These are phyloP conservation scores for Sutorius eximius DNA, from an alignment of 1,284 basidiomycete species.

Conservation along the genomic window DNA sequence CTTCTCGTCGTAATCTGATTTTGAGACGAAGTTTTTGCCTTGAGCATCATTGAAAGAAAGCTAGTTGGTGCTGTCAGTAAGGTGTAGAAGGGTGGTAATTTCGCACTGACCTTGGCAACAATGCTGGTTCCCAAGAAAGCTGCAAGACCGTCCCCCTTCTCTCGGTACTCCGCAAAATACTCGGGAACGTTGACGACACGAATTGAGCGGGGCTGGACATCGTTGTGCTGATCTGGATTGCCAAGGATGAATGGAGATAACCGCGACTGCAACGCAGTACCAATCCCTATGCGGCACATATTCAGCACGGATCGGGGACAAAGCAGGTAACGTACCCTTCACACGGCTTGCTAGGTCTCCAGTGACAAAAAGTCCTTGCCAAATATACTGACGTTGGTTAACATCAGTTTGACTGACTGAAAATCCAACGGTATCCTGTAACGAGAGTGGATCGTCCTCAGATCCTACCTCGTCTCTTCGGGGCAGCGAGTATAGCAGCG, in stretches of 20 bases:
- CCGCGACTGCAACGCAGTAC: slow-evolving; percentile 72
- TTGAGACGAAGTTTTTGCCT: slow-evolving; percentile 71
- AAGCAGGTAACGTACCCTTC: slow-evolving; percentile 54
- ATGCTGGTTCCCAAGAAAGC: slow-evolving; percentile 88
- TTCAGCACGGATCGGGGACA: not conserved
- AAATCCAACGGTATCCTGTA: slow-evolving; percentile 67
- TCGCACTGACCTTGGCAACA: slow-evolving; percentile 70
- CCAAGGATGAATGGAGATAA: slow-evolving; percentile 65
- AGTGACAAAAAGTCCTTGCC: slow-evolving; percentile 81
- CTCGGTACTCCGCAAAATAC: slow-evolving; percentile 90
- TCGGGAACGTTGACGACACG: slow-evolving; percentile 80
- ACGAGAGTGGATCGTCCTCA: slow-evolving; percentile 40
- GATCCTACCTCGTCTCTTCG: slow-evolving; percentile 12
- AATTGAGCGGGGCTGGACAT: slow-evolving; percentile 69
- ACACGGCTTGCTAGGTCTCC: slow-evolving; percentile 78
- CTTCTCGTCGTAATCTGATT: slow-evolving; percentile 68
- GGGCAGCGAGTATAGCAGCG: slow-evolving; percentile 43
- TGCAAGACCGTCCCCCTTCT: slow-evolving; percentile 79
- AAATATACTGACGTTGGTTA: slow-evolving; percentile 70
- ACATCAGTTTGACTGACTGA: slow-evolving; percentile 59
- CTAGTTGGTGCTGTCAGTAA: slow-evolving; percentile 25
- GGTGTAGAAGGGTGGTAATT: slow-evolving; percentile 4
- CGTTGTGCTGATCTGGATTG: slow-evolving; percentile 64
- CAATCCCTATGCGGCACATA: slow-evolving; percentile 50
- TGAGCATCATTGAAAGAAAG: slow-evolving; percentile 61